Evolutionary conservation across 2,329 filamentous ascomycete species (phyloP).

Genomic region (Microcyclospora pomicola): DNA sequence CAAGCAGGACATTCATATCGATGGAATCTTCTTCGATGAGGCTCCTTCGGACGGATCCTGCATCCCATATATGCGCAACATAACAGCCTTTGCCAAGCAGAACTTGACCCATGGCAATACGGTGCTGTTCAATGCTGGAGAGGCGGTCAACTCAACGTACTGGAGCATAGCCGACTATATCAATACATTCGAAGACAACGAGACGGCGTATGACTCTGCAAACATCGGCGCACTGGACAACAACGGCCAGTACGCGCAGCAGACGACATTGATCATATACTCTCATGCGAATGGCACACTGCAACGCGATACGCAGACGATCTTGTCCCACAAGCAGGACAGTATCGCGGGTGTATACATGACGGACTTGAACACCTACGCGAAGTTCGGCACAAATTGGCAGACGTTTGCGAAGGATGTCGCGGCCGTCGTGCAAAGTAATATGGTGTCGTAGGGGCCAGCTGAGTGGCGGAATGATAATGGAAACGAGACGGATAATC

Average conservation of each 20-base stretch:
- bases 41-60: slow-evolving; percentile 8
- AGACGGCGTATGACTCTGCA: slow-evolving; percentile 4
- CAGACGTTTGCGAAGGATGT: slow-evolving; percentile 3
- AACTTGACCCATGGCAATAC: slow-evolving; percentile 6
- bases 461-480: neutral
- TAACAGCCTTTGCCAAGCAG: slow-evolving; percentile 5
- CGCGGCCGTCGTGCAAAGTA: neutral
- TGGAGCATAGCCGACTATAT: slow-evolving; percentile 13
- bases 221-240: slow-evolving; percentile 3
- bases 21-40: slow-evolving; percentile 21
- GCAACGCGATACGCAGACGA: slow-evolving; percentile 1
- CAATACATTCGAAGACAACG: slow-evolving; percentile 12
- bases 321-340: slow-evolving; percentile 1
- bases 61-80: slow-evolving; percentile 10
- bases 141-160: slow-evolving; percentile 7
- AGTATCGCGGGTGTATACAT: slow-evolving; percentile 4
- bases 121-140: slow-evolving; percentile 14
- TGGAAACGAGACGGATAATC: neutral
- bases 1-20: slow-evolving; percentile 11
- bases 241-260: slow-evolving; percentile 2
- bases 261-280: slow-evolving; percentile 12
- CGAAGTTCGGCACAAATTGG: slow-evolving; percentile 1
- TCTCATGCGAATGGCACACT: neutral
- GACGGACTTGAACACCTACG: slow-evolving; percentile 2
- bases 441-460: neutral